These are phyloP conservation scores for Potentilla sterilis DNA, from an alignment of 306 rosid genomes.

Conservation along the genomic window DNA sequence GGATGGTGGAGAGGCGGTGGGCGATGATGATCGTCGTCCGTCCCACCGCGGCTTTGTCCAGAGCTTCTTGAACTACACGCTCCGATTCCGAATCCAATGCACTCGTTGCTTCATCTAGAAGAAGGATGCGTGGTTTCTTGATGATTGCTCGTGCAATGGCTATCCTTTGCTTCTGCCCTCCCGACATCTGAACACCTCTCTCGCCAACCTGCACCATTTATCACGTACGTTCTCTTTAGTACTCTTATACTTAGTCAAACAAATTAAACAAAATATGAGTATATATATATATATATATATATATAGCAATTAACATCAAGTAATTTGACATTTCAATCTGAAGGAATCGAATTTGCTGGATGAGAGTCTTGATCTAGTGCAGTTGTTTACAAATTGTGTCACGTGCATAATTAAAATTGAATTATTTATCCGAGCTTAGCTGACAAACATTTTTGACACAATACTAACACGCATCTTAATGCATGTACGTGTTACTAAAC, in stretches of 20 bases:
- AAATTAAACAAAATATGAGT: neutral
- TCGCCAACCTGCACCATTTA: constrained; percentile 65
- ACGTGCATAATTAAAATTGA: neutral
- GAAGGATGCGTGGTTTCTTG: constrained; percentile 64
- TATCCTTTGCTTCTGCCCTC: constrained; percentile 92
- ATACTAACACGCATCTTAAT: too few species aligned
- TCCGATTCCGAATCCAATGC: constrained; percentile 87
- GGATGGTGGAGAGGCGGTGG: constrained; percentile 75
- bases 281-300: neutral
- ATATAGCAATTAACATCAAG: neutral
- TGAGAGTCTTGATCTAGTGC: neutral
- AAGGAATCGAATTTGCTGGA: neutral
- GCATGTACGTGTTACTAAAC: too few species aligned
- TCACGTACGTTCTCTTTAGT: neutral
- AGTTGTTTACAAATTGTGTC: neutral
- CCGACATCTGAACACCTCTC: constrained; percentile 88
- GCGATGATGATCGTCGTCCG: constrained; percentile 87
- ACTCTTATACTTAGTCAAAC: neutral
- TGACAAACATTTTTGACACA: neutral
- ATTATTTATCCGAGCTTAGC: neutral
- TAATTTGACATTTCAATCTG: neutral
- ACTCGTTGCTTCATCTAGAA: constrained; percentile 88
- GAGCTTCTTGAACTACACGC: constrained; percentile 80
- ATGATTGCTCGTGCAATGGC: constrained; percentile 85
- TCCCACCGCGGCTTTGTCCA: constrained; percentile 68